Evolutionary conservation across 2,329 filamentous ascomycete species (phyloP), one percentile per base, ranked within the genome.

Genomic region (Triangularia verruculosa): DNA sequence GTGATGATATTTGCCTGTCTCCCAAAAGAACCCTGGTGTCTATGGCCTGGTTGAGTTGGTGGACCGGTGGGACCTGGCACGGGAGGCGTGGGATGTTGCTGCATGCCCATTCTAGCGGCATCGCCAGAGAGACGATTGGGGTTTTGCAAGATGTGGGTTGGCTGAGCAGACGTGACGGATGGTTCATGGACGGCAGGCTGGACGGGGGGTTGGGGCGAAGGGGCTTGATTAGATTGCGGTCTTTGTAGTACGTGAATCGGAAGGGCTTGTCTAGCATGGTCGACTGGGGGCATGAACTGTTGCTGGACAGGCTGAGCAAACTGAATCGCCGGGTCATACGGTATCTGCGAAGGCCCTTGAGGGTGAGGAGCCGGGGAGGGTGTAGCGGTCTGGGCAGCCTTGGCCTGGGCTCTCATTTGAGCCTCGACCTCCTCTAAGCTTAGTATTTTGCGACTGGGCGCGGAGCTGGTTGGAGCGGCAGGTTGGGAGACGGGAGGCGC

Each of bases 371-470:
- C 64, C 9, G 64, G 62, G 32, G 78, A 71, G 17, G 74, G 73
- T 39, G 75, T 72, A 17, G 76, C 68, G 7, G 76, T 73, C 62
- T 78, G 72, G 8, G 78, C 71, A 66, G 82, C 83, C 70, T 85
- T 84, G 30, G 86, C 78, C 69, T 93, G 89, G 32, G 85, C 83
- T 65, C 91, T 87, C 89, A 99, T 93, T 68, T 92, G 89, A 61
- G 94, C 94, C 78, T 99, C 95, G 20, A 99, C 93, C 79, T 99
- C 95, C 75, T 98, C 95, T 72, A 99, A 77, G 72, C 92, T 98
- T 90, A 99, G 89, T 78, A 97, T 89, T 80, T 93, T 97, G 72
- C 88, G 87, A 51, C 83, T 74, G 55, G 79, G 75, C 4, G 77
- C 69, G 8, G 72, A 71, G 6, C 34, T 52, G 17, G 76, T 67